Base-by-base conservation (phyloP, 805 yeast species). In the Wickerhamomyces subpelliculosus region DNA sequence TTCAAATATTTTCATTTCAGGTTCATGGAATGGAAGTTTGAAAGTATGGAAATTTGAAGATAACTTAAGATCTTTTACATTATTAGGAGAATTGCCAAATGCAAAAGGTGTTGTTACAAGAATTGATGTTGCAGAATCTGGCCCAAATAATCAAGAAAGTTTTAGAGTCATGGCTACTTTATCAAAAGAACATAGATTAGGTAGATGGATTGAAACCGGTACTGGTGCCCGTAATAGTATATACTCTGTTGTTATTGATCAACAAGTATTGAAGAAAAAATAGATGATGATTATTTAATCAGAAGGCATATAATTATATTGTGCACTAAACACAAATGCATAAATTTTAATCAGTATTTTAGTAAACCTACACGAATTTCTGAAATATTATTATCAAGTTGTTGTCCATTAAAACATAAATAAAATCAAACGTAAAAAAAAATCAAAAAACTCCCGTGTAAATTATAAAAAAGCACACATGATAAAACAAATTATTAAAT, bases 161-260 rank as follows among this genome's bases (percentile, higher is more conserved):
- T 56, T 78, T 35, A 70, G 77, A 46, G 62, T 87, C 10, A 64
- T 75, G 45, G 90, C 84, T 0, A 68, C 86, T 27, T 67, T 84
- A 5, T 75, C 90, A 29, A 86, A 89, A 60, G 96, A 90, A 61
- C 95, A 84, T 55, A 77, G 83, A 55, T 67, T 85, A 40, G 97
- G 96, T 27, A 79, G 97, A 57, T 89, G 96, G 96, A 60, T 79
- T 20, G 67, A 71, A 32, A 68, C 73, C 38, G 67, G 72, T 27
- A 67, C 68, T 20, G 84, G 84, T 8, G 81, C 83, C 23, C 75
- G 90, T 58, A 86, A 84, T 61, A 86, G 86, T 41, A 67, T 86
- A 46, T 76, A 70, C 49, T 73, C 80, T 9, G 75, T 71, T 40
- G 66, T 65, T 21, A 64, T 75, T 39, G 68, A 57, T 32, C 70